Evolutionary conservation across 371 early-diverging fungal species (phyloP).

Genomic region (Gilbertella persicaria): DNA sequence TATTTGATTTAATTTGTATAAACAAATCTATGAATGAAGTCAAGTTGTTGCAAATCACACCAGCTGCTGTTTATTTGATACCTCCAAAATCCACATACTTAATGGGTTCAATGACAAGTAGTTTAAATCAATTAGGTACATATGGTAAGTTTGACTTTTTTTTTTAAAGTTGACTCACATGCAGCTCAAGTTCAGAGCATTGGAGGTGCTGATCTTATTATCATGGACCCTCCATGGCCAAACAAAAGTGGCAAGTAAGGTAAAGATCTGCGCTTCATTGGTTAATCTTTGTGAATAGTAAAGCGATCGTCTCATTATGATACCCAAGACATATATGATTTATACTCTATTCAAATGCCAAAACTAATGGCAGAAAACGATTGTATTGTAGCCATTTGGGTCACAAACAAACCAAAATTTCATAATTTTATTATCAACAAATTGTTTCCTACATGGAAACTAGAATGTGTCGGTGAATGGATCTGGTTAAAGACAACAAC

Average conservation of each 20-base stretch:
- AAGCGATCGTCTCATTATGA: conserved; percentile 60
- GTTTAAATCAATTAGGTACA: conserved; percentile 25
- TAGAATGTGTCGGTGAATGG: conserved; percentile 62
- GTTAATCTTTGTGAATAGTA: conserved; percentile 27
- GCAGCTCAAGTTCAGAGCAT: conserved; percentile 13
- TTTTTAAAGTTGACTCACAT: not conserved
- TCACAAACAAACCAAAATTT: conserved; percentile 72
- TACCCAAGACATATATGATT: conserved; percentile 65
- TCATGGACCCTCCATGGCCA: conserved; percentile 83
- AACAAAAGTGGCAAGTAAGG: conserved; percentile 56
- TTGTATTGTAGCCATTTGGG: conserved; percentile 70
- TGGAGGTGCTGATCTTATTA: conserved; percentile 60
- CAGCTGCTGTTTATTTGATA: conserved; percentile 32
- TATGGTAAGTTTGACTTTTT: conserved; percentile 21
- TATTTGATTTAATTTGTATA: conserved; percentile 30
- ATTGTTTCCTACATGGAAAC: conserved; percentile 69
- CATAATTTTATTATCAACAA: conserved; percentile 61
- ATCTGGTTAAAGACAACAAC: conserved; percentile 71
- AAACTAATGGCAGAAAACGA: conserved; percentile 31
- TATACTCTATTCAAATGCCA: conserved; percentile 64
- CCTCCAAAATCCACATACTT: conserved; percentile 38
- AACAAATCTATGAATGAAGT: conserved; percentile 11
- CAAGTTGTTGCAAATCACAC: conserved; percentile 16
- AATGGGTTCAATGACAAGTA: conserved; percentile 39
- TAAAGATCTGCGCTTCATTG: not conserved